These are phyloP conservation scores for Cryptococcus sp. DNA, from an alignment of 1,284 basidiomycete genomes.

Conservation along the genomic window DNA sequence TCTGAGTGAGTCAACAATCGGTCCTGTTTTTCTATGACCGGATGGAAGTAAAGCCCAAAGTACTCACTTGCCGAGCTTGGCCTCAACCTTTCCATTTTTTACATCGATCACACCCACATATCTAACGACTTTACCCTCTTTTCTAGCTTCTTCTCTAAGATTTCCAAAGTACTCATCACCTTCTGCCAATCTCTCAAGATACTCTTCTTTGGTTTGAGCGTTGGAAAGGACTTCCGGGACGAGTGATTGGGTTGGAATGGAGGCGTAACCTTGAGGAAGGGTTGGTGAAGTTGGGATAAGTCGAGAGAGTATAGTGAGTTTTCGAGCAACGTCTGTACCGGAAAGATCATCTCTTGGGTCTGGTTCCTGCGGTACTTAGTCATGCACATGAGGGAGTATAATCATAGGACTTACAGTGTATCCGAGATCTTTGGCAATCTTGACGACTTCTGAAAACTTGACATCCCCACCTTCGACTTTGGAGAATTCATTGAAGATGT, in stretches of 20 bases:
- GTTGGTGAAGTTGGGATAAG: slow-evolving; percentile 53
- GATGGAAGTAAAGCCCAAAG: background rate
- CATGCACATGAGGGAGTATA: background rate
- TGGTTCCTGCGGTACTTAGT: slow-evolving; percentile 64
- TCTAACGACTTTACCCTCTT: slow-evolving; percentile 75
- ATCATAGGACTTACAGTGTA: slow-evolving; percentile 67
- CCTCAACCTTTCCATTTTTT: slow-evolving; percentile 67
- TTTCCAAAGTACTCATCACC: slow-evolving; percentile 77
- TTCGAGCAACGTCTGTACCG: slow-evolving; percentile 93
- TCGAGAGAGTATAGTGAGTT: slow-evolving; percentile 90
- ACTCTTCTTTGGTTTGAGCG: slow-evolving; percentile 70
- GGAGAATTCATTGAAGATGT: slow-evolving; percentile 98
- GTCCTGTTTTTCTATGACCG: background rate
- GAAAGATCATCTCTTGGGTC: slow-evolving; percentile 95
- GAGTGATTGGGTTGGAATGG: slow-evolving; percentile 78
- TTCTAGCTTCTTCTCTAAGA: slow-evolving; percentile 69
- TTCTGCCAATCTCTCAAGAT: slow-evolving; percentile 71
- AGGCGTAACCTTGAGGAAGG: slow-evolving; percentile 66
- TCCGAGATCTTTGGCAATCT: slow-evolving; percentile 81
- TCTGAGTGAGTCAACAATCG: background rate
- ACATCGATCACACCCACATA: slow-evolving; percentile 95
- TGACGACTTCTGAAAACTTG: slow-evolving; percentile 83
- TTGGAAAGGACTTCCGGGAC: slow-evolving; percentile 71
- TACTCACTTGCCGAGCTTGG: slow-evolving; percentile 76
- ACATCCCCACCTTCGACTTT: slow-evolving; percentile 43